These are phyloP conservation scores for Sugiyamaella floridensis DNA, from an alignment of 805 yeast genomes.

Conservation along the genomic window DNA sequence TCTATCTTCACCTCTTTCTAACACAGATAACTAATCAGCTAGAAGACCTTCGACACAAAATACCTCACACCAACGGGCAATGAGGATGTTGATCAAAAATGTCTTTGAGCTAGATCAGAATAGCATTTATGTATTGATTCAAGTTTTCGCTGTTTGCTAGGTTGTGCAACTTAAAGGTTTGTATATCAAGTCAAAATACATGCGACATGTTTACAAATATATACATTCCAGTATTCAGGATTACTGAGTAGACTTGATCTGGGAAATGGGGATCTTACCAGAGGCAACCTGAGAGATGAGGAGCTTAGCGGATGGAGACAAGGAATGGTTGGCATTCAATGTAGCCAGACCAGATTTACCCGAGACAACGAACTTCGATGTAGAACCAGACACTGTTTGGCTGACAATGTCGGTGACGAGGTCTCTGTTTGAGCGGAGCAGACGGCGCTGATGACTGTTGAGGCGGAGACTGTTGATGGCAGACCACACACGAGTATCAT, in stretches of 20 bases:
- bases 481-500: constrained; percentile 8
- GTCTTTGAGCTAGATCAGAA: too few relatives aligned
- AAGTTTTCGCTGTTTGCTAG: constrained; percentile 3
- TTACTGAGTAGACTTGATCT: constrained; percentile 7
- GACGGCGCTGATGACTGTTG: constrained; percentile 2
- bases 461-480: constrained; percentile 7
- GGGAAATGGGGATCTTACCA: constrained; percentile 15
- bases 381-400: constrained; percentile 5
- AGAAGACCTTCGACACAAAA: neutral
- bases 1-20: neutral
- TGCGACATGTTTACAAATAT: constrained; percentile 6
- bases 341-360: neutral
- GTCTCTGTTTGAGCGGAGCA: constrained; percentile 6
- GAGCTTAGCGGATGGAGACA: constrained; percentile 9
- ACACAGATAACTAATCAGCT: constrained; percentile 1
- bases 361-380: neutral
- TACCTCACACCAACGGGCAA: neutral
- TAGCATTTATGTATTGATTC: neutral
- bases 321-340: constrained; percentile 10
- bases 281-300: constrained; percentile 13
- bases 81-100: neutral
- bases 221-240: constrained; percentile 1
- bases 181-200: too few relatives aligned
- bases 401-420: constrained; percentile 4
- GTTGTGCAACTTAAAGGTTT: neutral